Evolutionary conservation across 306 rosid genomes (phyloP).

Genomic region (Dalbergia cultrata): DNA sequence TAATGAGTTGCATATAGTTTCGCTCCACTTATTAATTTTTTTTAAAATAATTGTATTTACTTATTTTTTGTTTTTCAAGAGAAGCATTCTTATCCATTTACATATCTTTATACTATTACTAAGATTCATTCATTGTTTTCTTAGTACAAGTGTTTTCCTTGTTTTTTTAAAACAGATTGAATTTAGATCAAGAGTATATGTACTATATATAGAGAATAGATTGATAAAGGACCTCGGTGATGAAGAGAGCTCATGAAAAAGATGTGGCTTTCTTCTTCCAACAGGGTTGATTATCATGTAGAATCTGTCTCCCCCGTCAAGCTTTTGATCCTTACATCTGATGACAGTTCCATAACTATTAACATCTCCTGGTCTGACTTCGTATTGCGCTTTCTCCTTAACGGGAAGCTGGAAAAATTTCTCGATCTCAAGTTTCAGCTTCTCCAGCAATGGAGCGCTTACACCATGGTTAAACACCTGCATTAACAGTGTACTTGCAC

Average conservation of each 20-base stretch:
- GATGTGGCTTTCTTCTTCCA: slow-evolving; percentile 64
- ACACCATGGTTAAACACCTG: slow-evolving; percentile 90
- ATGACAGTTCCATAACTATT: slow-evolving; percentile 76
- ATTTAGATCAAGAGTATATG: no score
- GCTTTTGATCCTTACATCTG: slow-evolving; percentile 63
- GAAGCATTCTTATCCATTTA: no score
- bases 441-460: slow-evolving; percentile 52
- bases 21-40: no score
- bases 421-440: slow-evolving; percentile 63
- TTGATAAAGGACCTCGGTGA: slow-evolving; percentile 55
- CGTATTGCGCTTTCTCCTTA: slow-evolving; percentile 68
- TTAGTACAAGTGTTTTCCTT: no score
- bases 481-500: not conserved
- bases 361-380: slow-evolving; percentile 62
- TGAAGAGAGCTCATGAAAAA: slow-evolving; percentile 63
- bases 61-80: no score
- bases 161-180: no score
- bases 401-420: slow-evolving; percentile 70
- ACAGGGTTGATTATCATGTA: slow-evolving; percentile 68
- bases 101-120: no score
- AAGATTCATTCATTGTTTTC: no score
- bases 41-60: no score
- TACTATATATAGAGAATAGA: not conserved
- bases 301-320: slow-evolving; percentile 88
- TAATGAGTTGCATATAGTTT: no score